These are phyloP conservation scores for Yamadazyma jaroonii DNA, from an alignment of 1,139 yeast genomes.

Conservation along the genomic window DNA sequence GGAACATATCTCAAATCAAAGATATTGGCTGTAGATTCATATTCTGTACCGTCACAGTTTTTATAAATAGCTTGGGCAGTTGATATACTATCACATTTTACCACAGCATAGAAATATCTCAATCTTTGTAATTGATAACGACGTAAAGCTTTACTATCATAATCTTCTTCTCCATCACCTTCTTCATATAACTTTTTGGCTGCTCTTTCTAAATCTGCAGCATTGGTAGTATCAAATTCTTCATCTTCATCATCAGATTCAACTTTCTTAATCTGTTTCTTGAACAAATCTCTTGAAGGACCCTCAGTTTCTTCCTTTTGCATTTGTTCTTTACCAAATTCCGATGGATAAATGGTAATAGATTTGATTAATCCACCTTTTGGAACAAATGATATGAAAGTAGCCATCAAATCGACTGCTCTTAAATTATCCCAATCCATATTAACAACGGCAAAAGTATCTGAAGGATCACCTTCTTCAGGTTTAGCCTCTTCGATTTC, in stretches of 20 bases:
- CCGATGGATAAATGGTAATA: conserved; percentile 85
- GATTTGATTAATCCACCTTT: conserved; percentile 64
- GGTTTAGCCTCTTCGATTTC: conserved; percentile 60
- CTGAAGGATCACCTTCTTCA: conserved; percentile 83
- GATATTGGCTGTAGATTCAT: conserved; percentile 91
- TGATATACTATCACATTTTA: conserved; percentile 68
- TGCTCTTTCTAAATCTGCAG: conserved; percentile 46
- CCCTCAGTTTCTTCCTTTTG: conserved; percentile 88
- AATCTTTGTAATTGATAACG: conserved; percentile 84
- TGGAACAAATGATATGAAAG: conserved; percentile 86
- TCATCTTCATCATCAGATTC: conserved; percentile 43
- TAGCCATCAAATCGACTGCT: conserved; percentile 85
- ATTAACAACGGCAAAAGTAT: conserved; percentile 85
- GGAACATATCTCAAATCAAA: conserved; percentile 93
- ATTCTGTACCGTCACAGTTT: conserved; percentile 92
- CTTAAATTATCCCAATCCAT: conserved; percentile 95
- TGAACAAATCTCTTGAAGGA: conserved; percentile 84
- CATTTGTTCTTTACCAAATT: conserved; percentile 92
- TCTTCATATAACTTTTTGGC: conserved; percentile 69
- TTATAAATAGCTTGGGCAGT: conserved; percentile 79
- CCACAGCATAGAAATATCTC: conserved; percentile 92
- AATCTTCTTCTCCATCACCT: conserved; percentile 69
- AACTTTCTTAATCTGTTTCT: conserved; percentile 32
- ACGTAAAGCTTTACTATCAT: conserved; percentile 67
- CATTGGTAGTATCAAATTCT: conserved; percentile 44